These are phyloP conservation scores for Ampelomyces quisqualis DNA, from an alignment of 2,329 filamentous ascomycete genomes.

Conservation along the genomic window DNA sequence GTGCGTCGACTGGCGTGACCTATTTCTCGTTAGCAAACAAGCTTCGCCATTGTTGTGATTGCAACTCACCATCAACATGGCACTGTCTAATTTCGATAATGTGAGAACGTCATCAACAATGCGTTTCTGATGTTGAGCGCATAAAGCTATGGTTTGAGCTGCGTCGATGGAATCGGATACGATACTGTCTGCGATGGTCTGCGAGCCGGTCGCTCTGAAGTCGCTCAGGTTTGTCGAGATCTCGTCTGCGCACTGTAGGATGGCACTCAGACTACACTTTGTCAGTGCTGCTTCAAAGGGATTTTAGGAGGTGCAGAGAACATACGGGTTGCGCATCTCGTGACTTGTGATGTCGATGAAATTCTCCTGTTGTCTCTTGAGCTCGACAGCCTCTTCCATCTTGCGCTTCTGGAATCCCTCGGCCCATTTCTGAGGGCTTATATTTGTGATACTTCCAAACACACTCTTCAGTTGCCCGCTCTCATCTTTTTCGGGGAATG, in stretches of 20 bases:
- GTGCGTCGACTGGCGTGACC: slow-evolving; percentile 67
- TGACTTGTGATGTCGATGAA: slow-evolving; percentile 79
- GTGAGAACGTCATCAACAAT: slow-evolving; percentile 53
- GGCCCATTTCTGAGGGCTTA: slow-evolving; percentile 81
- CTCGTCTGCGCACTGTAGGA: slow-evolving; percentile 75
- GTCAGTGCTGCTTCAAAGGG: neutral
- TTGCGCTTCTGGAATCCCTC: slow-evolving; percentile 76
- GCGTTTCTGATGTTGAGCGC: slow-evolving; percentile 74
- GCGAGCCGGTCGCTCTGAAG: slow-evolving; percentile 49
- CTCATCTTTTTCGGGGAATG: slow-evolving; percentile 68
- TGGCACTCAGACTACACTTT: slow-evolving; percentile 57
- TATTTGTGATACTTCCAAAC: slow-evolving; percentile 81
- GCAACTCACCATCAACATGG: slow-evolving; percentile 59
- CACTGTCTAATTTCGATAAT: slow-evolving; percentile 66
- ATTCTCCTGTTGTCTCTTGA: slow-evolving; percentile 78
- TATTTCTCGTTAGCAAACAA: slow-evolving; percentile 8
- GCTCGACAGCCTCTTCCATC: slow-evolving; percentile 76
- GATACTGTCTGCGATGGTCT: slow-evolving; percentile 51
- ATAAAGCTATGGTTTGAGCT: slow-evolving; percentile 74
- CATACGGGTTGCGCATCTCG: slow-evolving; percentile 71
- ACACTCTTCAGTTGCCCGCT: slow-evolving; percentile 69
- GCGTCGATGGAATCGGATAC: slow-evolving; percentile 67
- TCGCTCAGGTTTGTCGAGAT: slow-evolving; percentile 57
- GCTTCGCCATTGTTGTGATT: neutral
- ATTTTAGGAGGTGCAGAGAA: neutral